Evolutionary conservation across 768 basidiomycete species (phyloP).

Genomic region (Rhodocollybia butyracea): DNA sequence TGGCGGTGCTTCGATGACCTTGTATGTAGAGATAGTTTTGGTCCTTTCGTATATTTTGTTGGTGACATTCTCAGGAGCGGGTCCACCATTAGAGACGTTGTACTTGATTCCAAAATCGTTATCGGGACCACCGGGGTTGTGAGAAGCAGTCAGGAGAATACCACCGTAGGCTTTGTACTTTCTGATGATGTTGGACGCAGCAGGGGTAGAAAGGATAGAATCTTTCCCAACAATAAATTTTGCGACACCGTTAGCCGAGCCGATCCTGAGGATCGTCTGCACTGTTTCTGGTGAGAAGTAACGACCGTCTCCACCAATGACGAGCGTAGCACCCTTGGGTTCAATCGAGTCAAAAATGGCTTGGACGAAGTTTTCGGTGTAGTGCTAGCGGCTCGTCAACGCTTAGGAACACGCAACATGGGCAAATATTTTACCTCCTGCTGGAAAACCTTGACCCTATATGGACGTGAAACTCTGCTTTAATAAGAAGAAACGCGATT

Average conservation of each 20-base stretch:
- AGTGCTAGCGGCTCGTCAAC: conserved; percentile 58
- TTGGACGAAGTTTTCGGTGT: conserved; percentile 98
- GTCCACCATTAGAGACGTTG: conserved; percentile 96
- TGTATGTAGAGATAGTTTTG: conserved; percentile 84
- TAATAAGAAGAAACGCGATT: conserved; percentile 8
- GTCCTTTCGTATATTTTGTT: conserved; percentile 92
- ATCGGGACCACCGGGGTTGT: conserved; percentile 98
- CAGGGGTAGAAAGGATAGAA: conserved; percentile 93
- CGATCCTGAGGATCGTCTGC: conserved; percentile 91
- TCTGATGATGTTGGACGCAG: conserved; percentile 93
- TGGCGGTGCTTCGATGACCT: conserved; percentile 70
- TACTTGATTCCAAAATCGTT: conserved; percentile 99
- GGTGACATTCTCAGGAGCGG: conserved; percentile 95
- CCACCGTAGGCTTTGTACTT: conserved; percentile 96
- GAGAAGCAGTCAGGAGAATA: conserved; percentile 93
- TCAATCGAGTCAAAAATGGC: conserved; percentile 90
- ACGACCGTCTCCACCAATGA: conserved; percentile 96
- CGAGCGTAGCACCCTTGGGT: conserved; percentile 75
- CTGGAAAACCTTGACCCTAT: conserved; percentile 96
- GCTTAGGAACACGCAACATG: conserved; percentile 6
- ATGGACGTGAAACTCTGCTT: conserved; percentile 19
- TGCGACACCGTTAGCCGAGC: conserved; percentile 88
- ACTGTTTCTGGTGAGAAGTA: conserved; percentile 85
- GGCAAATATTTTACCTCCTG: conserved; percentile 63
- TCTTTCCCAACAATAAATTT: conserved; percentile 93